Evolutionary conservation across 2,329 filamentous ascomycete genomes (phyloP).

Genomic region (Lasiodiplodia sp.): DNA sequence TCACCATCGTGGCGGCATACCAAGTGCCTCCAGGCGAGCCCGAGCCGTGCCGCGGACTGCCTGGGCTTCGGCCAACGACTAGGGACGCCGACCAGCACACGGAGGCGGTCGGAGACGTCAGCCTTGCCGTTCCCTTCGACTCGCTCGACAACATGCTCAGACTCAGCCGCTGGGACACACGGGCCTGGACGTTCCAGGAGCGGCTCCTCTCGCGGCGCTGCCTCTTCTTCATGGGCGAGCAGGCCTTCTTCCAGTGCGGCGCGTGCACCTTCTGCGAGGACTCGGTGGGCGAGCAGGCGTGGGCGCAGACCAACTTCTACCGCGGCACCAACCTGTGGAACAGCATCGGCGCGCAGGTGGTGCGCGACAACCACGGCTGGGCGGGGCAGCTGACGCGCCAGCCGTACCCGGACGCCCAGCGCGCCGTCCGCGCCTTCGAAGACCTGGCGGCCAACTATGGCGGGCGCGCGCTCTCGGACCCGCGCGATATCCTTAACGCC

Average conservation of each 20-base stretch:
- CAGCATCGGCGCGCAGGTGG: background rate
- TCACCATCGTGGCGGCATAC: slow-evolving; percentile 2
- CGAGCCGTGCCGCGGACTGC: background rate
- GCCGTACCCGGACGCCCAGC: background rate
- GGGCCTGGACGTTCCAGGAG: slow-evolving; percentile 35
- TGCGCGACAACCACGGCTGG: background rate
- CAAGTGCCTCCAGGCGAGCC: background rate
- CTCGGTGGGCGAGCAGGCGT: background rate
- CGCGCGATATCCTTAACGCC: slow-evolving; percentile 31
- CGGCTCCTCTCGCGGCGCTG: slow-evolving; percentile 26
- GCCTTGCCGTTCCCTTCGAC: background rate
- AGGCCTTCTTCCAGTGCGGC: slow-evolving; percentile 32
- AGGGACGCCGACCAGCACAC: background rate
- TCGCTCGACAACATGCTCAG: background rate
- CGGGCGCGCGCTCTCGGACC: background rate
- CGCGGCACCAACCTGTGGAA: background rate
- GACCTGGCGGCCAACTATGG: background rate
- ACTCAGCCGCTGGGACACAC: background rate
- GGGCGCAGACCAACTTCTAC: background rate
- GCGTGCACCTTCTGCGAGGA: slow-evolving; percentile 1
- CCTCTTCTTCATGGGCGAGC: slow-evolving; percentile 29
- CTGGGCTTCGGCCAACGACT: background rate
- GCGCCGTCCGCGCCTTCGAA: background rate
- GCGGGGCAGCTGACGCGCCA: too few relatives aligned
- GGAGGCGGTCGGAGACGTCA: background rate